These are phyloP conservation scores for Echium plantagineum DNA, from an alignment of 257 asterid species.

Conservation along the genomic window DNA sequence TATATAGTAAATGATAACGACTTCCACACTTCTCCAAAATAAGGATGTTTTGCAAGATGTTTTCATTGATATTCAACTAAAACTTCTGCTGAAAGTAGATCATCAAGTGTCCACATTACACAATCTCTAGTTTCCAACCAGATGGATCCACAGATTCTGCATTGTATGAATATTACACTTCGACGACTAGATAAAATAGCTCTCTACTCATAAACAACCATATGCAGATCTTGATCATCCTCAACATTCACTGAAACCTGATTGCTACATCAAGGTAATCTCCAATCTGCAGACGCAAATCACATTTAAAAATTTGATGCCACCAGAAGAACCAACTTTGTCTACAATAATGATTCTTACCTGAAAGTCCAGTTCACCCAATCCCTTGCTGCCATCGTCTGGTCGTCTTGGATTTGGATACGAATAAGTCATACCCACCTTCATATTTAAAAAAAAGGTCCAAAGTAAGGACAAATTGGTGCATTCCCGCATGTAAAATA, in stretches of 20 bases:
- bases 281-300: conserved; percentile 54
- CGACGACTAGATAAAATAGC: neutral
- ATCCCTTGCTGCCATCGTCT: conserved; percentile 67
- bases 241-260: conserved; percentile 27
- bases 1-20: neutral
- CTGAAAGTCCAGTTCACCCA: conserved; percentile 76
- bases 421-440: conserved; percentile 80
- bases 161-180: neutral
- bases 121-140: neutral
- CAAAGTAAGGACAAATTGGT: conserved; percentile 8
- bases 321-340: neutral
- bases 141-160: neutral
- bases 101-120: neutral
- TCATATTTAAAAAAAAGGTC: conserved; percentile 9
- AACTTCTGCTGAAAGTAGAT: neutral
- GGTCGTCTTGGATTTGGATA: conserved; percentile 69
- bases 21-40: neutral
- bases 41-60: neutral
- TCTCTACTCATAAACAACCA: neutral
- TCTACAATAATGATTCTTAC: conserved; percentile 17
- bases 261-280: conserved; percentile 91
- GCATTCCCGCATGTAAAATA: neutral
- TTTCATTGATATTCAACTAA: too few species aligned
- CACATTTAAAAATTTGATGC: conserved; percentile 2
- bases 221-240: neutral